phyloP scores from a whole-genome alignment of 1,284 basidiomycete species.

The Sanghuangporus weigelae region DNA sequence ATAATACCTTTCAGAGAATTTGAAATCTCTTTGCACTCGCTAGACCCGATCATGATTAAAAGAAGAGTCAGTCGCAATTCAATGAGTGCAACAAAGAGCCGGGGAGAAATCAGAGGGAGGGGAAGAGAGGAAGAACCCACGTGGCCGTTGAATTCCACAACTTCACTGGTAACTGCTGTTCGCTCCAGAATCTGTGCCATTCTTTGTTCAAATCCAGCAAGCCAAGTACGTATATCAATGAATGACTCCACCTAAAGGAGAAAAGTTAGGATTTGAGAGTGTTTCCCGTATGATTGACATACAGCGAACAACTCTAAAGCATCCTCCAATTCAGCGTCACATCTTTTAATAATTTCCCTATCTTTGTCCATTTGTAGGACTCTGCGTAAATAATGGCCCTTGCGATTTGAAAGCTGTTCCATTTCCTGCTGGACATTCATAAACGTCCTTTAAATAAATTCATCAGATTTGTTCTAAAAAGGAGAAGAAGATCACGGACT shows the following conservation, averaged over 20 bases:
- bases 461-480: not conserved
- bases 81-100: too few relatives aligned
- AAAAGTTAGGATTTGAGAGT: not conserved
- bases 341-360: not conserved
- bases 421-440: not conserved
- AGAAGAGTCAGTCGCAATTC: too few relatives aligned
- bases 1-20: too few relatives aligned
- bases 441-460: not conserved
- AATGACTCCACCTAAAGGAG: not conserved
- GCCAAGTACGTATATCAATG: not conserved
- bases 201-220: not conserved
- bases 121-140: too few relatives aligned
- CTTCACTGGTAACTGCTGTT: not conserved
- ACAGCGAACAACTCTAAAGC: constrained; percentile 6
- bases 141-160: too few relatives aligned
- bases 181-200: not conserved
- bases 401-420: not conserved
- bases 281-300: not conserved
- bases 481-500: not conserved
- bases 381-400: not conserved
- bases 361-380: constrained; percentile 1
- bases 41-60: too few relatives aligned
- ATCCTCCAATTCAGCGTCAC: not conserved
- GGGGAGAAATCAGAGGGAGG: too few relatives aligned
- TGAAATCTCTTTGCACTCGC: too few relatives aligned